These are phyloP conservation scores for Cladosporium velox DNA, from an alignment of 2,329 filamentous ascomycete genomes.

Conservation along the genomic window DNA sequence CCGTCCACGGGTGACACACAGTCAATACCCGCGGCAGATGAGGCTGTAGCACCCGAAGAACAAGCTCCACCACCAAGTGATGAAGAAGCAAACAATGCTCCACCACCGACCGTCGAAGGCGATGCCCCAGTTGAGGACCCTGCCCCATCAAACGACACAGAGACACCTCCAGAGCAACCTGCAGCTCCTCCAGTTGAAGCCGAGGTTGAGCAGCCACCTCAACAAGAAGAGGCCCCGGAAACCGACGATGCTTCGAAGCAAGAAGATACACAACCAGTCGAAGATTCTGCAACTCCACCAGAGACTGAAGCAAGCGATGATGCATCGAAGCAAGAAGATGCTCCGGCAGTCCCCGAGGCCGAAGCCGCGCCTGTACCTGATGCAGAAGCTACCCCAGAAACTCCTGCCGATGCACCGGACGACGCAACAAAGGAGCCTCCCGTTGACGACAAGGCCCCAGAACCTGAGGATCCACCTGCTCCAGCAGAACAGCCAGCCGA, in stretches of 20 bases:
- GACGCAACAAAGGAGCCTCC: conserved; percentile 12
- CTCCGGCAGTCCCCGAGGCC: neutral
- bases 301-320: neutral
- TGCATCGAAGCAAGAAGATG: neutral
- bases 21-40: neutral
- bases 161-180: conserved; percentile 8
- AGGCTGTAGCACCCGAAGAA: neutral
- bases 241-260: conserved; percentile 5
- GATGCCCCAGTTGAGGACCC: neutral
- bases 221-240: neutral
- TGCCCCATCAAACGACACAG: neutral
- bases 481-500: neutral
- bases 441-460: conserved; percentile 13
- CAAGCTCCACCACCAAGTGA: neutral
- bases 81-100: neutral
- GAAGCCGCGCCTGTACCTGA: conserved; percentile 18
- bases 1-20: neutral
- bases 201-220: neutral
- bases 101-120: neutral
- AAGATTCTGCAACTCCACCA: neutral
- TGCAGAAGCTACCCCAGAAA: conserved; percentile 14
- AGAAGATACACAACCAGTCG: neutral
- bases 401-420: neutral
- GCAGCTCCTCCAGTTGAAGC: neutral
- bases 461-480: neutral